Percentiles rank a stretch among this genome's conserved stretches.
Conservation (phyloP, 257 asterid genomes). For the Nicotiana attenuata region DNA sequence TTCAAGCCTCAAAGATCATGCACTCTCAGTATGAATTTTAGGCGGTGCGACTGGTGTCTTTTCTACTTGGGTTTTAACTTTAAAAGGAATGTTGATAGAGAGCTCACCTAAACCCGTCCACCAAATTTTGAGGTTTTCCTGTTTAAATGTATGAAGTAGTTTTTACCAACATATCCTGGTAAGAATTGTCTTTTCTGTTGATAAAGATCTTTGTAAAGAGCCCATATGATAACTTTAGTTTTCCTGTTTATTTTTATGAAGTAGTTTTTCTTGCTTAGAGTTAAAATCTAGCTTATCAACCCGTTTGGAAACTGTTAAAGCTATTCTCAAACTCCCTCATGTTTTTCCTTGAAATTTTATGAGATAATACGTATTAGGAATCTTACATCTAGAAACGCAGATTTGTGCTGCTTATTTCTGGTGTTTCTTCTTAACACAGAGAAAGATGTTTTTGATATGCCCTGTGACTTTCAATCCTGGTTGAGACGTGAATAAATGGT, state of each 20-base stretch:
- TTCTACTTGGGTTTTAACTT: background rate
- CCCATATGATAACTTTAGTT: background rate
- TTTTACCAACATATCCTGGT: background rate
- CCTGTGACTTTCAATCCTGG: background rate
- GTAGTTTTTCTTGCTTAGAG: background rate
- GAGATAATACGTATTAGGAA: background rate
- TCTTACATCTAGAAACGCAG: background rate
- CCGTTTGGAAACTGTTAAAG: background rate
- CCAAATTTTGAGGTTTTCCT: background rate
- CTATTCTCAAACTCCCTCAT: background rate
- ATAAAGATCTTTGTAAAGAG: background rate
- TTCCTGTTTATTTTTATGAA: background rate
- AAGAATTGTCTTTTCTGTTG: background rate
- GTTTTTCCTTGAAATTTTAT: background rate
- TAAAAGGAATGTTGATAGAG: background rate
- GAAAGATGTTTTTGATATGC: background rate
- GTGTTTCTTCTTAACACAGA: background rate
- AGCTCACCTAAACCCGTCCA: background rate
- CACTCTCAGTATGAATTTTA: background rate
- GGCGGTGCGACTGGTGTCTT: background rate
- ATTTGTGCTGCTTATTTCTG: background rate
- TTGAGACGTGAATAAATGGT: background rate
- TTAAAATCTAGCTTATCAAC: background rate
- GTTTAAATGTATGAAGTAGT: background rate
- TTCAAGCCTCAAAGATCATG: background rate